Conservation (phyloP, 352 stramenopile species). For the Globisporangium carolinianum region DNA sequence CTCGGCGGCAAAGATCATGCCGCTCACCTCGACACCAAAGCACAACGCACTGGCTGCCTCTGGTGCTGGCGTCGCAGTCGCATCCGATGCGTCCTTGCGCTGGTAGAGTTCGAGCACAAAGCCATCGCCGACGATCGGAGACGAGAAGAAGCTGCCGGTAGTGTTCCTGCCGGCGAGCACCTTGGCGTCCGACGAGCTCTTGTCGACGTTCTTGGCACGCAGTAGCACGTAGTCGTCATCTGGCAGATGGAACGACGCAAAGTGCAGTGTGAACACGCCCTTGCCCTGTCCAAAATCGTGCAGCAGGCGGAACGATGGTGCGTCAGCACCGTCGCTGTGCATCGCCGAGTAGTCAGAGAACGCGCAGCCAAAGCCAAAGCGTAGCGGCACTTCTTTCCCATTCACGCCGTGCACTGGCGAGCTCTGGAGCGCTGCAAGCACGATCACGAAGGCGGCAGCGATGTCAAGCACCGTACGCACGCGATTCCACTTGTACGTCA, state of each 20-base stretch:
- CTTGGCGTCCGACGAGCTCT: constrained; percentile 11
- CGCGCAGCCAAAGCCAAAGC: constrained; percentile 37
- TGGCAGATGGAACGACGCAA: constrained; percentile 45
- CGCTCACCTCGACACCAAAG: constrained; percentile 42
- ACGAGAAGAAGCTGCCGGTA: constrained; percentile 45
- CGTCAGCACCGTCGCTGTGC: constrained; percentile 1
- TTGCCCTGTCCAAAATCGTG: constrained; percentile 37
- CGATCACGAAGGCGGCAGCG: neutral
- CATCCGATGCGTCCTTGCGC: neutral
- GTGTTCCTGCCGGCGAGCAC: constrained; percentile 41
- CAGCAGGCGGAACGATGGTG: constrained; percentile 36
- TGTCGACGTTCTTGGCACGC: constrained; percentile 18
- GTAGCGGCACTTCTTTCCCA: constrained; percentile 17
- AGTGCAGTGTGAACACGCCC: constrained; percentile 56
- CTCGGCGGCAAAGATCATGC: constrained; percentile 35
- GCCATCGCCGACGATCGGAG: constrained; percentile 31
- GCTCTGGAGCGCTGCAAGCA: neutral
- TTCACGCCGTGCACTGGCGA: neutral
- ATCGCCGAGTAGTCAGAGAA: constrained; percentile 50
- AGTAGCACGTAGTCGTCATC: constrained; percentile 39
- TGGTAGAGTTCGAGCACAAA: constrained; percentile 43
- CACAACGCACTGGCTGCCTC: constrained; percentile 13
- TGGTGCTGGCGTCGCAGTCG: constrained; percentile 1
- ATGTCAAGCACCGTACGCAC: no score
- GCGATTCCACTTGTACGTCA: neutral